Base-by-base conservation (phyloP, 129 eudicot species). In the Arctium lappa region DNA sequence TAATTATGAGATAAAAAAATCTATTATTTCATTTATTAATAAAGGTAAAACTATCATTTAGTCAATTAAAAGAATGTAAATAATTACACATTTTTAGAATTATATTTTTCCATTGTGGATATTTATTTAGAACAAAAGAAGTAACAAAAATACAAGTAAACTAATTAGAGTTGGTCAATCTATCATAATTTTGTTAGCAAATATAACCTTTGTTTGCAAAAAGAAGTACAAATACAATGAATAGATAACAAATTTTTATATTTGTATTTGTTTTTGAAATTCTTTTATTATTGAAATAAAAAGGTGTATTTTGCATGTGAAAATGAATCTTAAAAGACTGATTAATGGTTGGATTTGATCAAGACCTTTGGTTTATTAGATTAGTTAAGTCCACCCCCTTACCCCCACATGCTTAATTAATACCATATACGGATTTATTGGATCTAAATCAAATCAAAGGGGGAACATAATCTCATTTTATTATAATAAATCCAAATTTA, bases 351-450 rank as follows among this genome's bases (percentile, higher is more conserved):
- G 76, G 73, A 32, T 80, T 74, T 40, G 37, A 30, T 74, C 30
- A 74, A 15, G 69, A 32, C 76, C 75, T 6, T 65, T 77, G 76
- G 69, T 44, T 72, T 76, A 75, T 63, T 56, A 73, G 22, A 80
- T 80, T 32, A 73, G 29, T 2, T 11, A 7, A 80, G 75, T 71
- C 81, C 84, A 75, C 73, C 76, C 18, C 18, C n/a, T 76, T 33
- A 40, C 42, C 79, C 79, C 82, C 92, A 89, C 92, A 84, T 89
- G 92, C 77, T 75, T 81, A 73, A 74, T 84, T 82, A 89, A 89
- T 86, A 84, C 32, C 31, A 27, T 75, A 81, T 44, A 50, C 83
- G 75, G 68, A 34, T 42, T 80, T 44, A 48, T 84, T 62, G 84
- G 89, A 86, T 88, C 88, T 79, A 79, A 80, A 40, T 82, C 85